Evolutionary conservation across 106 monocot species (phyloP).

Genomic region (Allium sativum): DNA sequence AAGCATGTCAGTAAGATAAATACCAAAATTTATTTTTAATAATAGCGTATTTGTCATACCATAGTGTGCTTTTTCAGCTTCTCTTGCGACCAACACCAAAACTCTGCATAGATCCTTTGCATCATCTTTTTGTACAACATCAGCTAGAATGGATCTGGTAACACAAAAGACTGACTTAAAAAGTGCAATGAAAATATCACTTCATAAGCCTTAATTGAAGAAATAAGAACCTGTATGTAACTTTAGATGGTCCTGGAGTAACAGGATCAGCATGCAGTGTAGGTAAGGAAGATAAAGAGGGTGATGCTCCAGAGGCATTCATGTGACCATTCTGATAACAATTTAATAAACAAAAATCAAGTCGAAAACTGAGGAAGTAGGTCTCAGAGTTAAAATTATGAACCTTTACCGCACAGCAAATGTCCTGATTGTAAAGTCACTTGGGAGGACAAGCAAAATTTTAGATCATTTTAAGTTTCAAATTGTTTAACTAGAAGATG

Average conservation of each 20-base stretch:
- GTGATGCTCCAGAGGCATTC: conserved; percentile 21
- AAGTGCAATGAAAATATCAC: not conserved
- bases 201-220: not conserved
- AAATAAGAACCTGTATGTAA: conserved; percentile 56
- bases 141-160: conserved; percentile 71
- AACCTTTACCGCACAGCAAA: too few species aligned
- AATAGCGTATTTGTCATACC: conserved; percentile 18
- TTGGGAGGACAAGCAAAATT: too few species aligned
- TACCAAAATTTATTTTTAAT: too few species aligned
- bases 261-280: conserved; percentile 18
- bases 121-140: conserved; percentile 62
- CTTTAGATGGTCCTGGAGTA: conserved; percentile 33
- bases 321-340: conserved; percentile 32
- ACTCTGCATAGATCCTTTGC: conserved; percentile 74
- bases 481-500: too few species aligned
- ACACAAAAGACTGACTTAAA: not conserved
- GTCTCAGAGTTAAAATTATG: too few species aligned
- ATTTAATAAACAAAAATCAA: not conserved
- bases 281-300: conserved; percentile 25
- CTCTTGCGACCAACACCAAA: conserved; percentile 57
- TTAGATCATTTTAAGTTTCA: too few species aligned
- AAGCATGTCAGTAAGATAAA: not conserved
- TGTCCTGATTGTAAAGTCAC: too few species aligned
- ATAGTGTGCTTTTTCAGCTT: conserved; percentile 36
- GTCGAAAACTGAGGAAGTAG: too few species aligned